Base-by-base conservation (phyloP, 129 eudicot species). In the Flaveria trinervia region DNA sequence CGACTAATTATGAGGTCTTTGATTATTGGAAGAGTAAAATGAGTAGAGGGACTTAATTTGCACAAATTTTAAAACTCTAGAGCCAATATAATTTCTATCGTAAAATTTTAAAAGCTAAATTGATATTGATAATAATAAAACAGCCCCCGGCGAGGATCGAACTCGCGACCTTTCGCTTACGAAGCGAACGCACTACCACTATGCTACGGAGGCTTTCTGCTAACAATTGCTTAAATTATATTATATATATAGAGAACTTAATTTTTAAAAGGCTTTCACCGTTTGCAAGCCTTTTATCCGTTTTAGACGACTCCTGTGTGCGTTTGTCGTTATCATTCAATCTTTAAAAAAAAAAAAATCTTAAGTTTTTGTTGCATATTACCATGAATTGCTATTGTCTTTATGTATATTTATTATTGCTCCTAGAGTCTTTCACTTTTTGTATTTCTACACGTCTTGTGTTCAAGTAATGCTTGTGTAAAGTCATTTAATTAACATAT, bases 131-230 rank as follows among this genome's bases (percentile, higher is more conserved):
- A 2, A 8, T 7, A n/a, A n/a, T n/a, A 0, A 55, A 18, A 9
- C 1, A 91, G 97, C 97, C 96, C 96, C 86, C 98, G 89, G 96
- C 89, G 98, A 93, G 98, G 96, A 93, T 93, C 97, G 97, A 94
- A 94, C 98, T 94, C 98, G 86, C 98, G 98, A 81, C 98, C 98
- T 91, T 94, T 94, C 97, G 86, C 98, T 94, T 91, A 91, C 98
- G 98, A 93, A 93, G 98, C 88, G 98, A 93, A 93, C 98, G 98
- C 98, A 93, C 79, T 94, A 94, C 98, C 98, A 94, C 80, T 76
- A 76, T 76, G 75, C 81, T 77, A 78, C 92, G 97, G 96, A 93
- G 97, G 97, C 97, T 10, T 20, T 13, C 0, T 22, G 0, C 2
- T 22, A 0, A 2, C 2, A 0, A 2, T 13, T 3, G 3, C 2